Base-by-base conservation (phyloP, 75 land plant genomes). In the Sequoiadendron giganteum region DNA sequence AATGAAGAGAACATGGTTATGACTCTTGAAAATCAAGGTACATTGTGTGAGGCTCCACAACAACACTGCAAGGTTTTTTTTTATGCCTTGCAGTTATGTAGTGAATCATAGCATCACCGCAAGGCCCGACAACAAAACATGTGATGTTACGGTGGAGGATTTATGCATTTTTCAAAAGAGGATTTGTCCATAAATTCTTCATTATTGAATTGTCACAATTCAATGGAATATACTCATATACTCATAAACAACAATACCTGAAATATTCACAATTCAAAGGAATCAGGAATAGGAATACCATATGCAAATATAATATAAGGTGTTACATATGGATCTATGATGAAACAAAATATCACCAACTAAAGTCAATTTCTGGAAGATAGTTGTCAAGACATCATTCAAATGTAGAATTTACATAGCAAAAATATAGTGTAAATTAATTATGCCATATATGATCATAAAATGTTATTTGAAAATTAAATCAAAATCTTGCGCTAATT, bases 241-340 rank as follows among this genome's bases (percentile, higher is more conserved):
- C 83, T 97, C 99, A 90, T 95, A 98, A 32, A 98, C 95, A 73
- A 98, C 89, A 30, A 98, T 95, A 38, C 99, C 98, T 98, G 89
- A 30, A 47, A 82, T n/a, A 82, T 21, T 82, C 77, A 72, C 2
- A 38, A 38, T 2, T 38, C n/a, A 36, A 70, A 10, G 15, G 32
- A 87, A 36, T 38, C 11, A 49, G 13, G 52, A 70, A 25, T 45
- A 13, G 11, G 15, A 80, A 39, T 0, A 5, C 25, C 10, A 80
- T 42, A 18, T 18, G 43, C 2, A 86, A 48, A 87, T 52, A 52
- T 52, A 1, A 68, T 19, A 32, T 25, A 36, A 47, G 0, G 4
- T 77, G 4, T 7, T 77, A 39, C 28, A 21, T 39, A 55, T 38
- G 77, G 84, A 48, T 87, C 7, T 40, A 28, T 84, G 55, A 52